These are phyloP conservation scores for Oryza rufipogon DNA, from an alignment of 176 grass and related monocot genomes.

Conservation along the genomic window DNA sequence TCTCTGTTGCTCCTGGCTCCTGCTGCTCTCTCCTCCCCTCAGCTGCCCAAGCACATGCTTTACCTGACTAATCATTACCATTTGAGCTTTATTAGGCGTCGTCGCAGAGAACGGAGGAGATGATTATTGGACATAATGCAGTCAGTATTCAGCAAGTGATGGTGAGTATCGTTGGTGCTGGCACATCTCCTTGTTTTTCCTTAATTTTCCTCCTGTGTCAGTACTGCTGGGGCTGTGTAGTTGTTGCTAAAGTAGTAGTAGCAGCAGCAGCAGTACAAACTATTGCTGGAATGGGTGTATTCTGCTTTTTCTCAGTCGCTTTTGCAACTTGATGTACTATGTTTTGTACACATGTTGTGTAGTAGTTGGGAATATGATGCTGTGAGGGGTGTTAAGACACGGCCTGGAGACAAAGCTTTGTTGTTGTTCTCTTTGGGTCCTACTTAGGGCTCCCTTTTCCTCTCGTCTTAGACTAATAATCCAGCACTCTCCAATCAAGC, in stretches of 20 bases:
- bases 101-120: slow-evolving; percentile 15
- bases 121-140: slow-evolving; percentile 38
- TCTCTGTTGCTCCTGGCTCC: background rate
- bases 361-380: slow-evolving; percentile 47
- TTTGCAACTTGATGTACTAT: slow-evolving; percentile 48
- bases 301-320: slow-evolving; percentile 15
- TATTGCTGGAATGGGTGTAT: slow-evolving; percentile 44
- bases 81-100: slow-evolving; percentile 44
- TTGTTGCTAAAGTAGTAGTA: slow-evolving; percentile 31
- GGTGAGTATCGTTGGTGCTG: background rate
- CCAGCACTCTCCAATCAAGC: background rate
- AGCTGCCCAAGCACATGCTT: slow-evolving; percentile 34
- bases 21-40: background rate
- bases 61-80: slow-evolving; percentile 41
- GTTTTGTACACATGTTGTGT: slow-evolving; percentile 42
- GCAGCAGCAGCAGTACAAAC: background rate
- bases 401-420: slow-evolving; percentile 21
- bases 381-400: background rate
- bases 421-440: slow-evolving; percentile 28
- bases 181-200: background rate
- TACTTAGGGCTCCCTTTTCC: slow-evolving; percentile 23
- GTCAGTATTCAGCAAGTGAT: background rate
- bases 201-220: background rate
- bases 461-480: slow-evolving; percentile 43
- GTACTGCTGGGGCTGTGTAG: background rate